Evolutionary conservation across 345 rosid genomes (phyloP), one percentile per base, ranked within the genome.

Genomic region (Viola odorata): DNA sequence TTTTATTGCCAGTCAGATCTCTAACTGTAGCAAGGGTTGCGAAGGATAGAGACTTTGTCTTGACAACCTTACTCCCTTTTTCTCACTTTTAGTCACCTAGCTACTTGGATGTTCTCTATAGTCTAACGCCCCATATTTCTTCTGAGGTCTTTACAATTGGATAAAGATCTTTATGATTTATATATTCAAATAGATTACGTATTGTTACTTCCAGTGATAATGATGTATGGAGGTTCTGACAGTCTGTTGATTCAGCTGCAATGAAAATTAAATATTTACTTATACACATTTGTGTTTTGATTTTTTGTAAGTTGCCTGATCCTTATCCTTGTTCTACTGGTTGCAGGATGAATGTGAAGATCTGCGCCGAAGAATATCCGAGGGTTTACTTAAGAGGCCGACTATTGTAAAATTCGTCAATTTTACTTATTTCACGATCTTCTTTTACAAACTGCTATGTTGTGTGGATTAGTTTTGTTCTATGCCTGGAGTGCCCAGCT

Each of bases 271-370:
- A 23, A 5, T 14, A 12, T 47, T 7, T 37, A 8, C 13, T 52
- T 17, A 14, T 58, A 16, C 11, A 50, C 11, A 38, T 53, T 45
- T 32, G 48, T 15, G 2, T 23, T 12, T 17, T 12, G 37, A 47
- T 3, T 47, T 59, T 7, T 60, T 52, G n/a, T 12, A 37, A 7
- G 32, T 23, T 45, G 52, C 62, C 51, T 53, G 38, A 23, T 8
- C 59, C 44, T 45, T 61, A 69, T 64, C 62, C 60, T 52, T 71
- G 61, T 45, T 77, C 37, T 69, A 55, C 14, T 51, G 52, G 65
- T 65, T 81, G 76, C 69, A 91, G 96, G 95, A 89, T 73, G 96
- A 89, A 70, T 91, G 96, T 50, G 81, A 75, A 61, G 98, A 88
- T 75, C 73, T 91, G 76, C 57, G 39, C 48, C 78, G 70, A 70